phyloP scores from a whole-genome alignment of 2,329 filamentous ascomycete genomes.

The Lasiodiplodia sp. region DNA sequence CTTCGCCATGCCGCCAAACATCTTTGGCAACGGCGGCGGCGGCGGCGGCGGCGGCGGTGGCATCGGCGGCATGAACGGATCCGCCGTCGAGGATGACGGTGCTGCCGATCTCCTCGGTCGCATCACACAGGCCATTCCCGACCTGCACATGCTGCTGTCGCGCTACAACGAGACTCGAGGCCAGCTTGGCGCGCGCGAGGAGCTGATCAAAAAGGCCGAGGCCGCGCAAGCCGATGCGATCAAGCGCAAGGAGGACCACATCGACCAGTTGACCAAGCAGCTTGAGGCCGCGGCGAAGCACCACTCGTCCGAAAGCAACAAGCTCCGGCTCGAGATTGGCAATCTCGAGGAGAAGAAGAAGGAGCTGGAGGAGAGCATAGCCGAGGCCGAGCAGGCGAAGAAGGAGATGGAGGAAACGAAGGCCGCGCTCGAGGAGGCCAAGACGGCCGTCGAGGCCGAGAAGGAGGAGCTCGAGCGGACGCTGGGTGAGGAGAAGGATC shows the following conservation, averaged over 20 bases:
- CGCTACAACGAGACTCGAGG: slow-evolving; percentile 60
- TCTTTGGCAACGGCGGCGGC: not conserved
- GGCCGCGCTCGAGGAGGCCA: slow-evolving; percentile 42
- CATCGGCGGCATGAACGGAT: slow-evolving; percentile 19
- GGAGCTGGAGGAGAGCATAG: slow-evolving; percentile 57
- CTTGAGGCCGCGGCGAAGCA: slow-evolving; percentile 58
- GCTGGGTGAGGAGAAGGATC: slow-evolving; percentile 44
- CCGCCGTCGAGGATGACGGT: slow-evolving; percentile 46
- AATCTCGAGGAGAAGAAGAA: slow-evolving; percentile 61
- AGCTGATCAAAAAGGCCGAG: slow-evolving; percentile 57
- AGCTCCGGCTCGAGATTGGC: slow-evolving; percentile 59
- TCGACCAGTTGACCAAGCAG: slow-evolving; percentile 59
- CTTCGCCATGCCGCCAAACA: slow-evolving; percentile 5
- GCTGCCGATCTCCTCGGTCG: slow-evolving; percentile 47
- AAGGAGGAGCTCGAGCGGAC: slow-evolving; percentile 54
- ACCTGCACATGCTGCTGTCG: slow-evolving; percentile 47
- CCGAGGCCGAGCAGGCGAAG: slow-evolving; percentile 53
- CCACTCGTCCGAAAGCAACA: slow-evolving; percentile 58
- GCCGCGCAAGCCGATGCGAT: slow-evolving; percentile 59
- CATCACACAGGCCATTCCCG: slow-evolving; percentile 48
- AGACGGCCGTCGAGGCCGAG: slow-evolving; percentile 50
- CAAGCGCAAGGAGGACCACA: slow-evolving; percentile 61
- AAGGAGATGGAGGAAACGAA: slow-evolving; percentile 44
- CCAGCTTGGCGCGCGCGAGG: slow-evolving; percentile 58
- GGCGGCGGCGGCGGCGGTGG: not conserved